Percentiles rank a stretch among this genome's conserved stretches.
Conservation (phyloP, 2,329 filamentous ascomycete species). For the Pseudocercospora cruenta region DNA sequence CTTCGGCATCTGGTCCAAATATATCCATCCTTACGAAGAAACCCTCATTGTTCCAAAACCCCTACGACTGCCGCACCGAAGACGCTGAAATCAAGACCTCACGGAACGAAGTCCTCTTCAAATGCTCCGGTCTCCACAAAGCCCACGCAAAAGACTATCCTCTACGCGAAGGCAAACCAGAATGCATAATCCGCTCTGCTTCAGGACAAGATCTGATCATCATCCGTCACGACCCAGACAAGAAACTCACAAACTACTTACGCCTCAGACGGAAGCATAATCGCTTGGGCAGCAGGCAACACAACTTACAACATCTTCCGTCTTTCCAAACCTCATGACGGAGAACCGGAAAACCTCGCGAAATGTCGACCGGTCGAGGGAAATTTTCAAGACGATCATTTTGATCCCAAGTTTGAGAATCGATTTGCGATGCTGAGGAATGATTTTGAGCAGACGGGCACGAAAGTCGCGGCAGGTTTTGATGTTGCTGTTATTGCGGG, state of each 20-base stretch:
- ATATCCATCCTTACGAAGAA: neutral
- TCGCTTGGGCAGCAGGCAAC: neutral
- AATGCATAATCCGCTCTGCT: neutral
- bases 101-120: neutral
- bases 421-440: neutral
- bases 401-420: neutral
- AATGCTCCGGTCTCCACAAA: neutral
- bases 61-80: neutral
- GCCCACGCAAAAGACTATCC: neutral
- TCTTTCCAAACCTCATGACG: neutral
- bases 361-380: neutral
- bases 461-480: neutral
- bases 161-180: neutral
- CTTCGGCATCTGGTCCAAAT: neutral
- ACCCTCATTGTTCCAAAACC: neutral
- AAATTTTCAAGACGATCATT: neutral
- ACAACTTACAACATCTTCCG: neutral
- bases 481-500: constrained; percentile 2
- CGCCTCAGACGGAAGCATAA: neutral
- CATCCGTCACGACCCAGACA: neutral
- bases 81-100: neutral
- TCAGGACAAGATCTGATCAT: neutral
- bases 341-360: neutral
- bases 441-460: neutral
- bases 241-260: neutral